Evolutionary conservation across 768 basidiomycete species (phyloP).

Genomic region (Rhodocollybia butyracea): DNA sequence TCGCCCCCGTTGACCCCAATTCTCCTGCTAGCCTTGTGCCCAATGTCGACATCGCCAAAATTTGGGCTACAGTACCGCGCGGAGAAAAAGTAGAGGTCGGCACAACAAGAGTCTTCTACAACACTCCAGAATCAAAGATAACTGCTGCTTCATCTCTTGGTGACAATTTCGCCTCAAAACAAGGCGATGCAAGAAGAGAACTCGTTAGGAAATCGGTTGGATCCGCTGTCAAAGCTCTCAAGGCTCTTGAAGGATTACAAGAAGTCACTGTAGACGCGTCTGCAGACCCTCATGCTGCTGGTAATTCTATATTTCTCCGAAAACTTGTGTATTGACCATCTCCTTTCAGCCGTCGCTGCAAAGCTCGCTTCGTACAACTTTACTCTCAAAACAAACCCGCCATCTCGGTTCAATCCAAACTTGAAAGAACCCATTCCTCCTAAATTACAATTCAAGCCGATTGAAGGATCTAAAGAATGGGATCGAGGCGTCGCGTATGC

Average conservation of each 20-base stretch:
- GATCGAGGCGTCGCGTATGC: conserved; percentile 71
- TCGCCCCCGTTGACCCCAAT: conserved; percentile 57
- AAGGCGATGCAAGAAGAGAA: conserved; percentile 53
- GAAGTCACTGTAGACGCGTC: conserved; percentile 63
- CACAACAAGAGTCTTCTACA: conserved; percentile 63
- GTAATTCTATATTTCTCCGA: conserved; percentile 32
- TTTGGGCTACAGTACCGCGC: conserved; percentile 52
- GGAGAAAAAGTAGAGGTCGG: conserved; percentile 57
- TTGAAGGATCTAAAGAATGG: conserved; percentile 57
- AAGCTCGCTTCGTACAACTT: conserved; percentile 75
- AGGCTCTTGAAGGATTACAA: conserved; percentile 55
- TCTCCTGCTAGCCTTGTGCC: conserved; percentile 25
- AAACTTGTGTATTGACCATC: background rate
- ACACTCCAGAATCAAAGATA: conserved; percentile 41
- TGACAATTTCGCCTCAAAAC: conserved; percentile 46
- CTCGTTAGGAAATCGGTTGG: conserved; percentile 69
- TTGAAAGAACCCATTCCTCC: conserved; percentile 47
- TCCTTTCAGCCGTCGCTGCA: conserved; percentile 64
- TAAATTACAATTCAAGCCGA: conserved; percentile 45
- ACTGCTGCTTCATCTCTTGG: conserved; percentile 60
- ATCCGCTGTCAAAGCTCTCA: conserved; percentile 67
- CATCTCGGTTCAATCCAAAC: conserved; percentile 63
- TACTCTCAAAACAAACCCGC: conserved; percentile 70
- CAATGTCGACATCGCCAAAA: conserved; percentile 40
- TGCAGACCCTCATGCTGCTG: conserved; percentile 73